Evolutionary conservation across 176 grass and related monocot genomes (phyloP), one percentile per base, ranked within the genome.

Genomic region (Cenchrus purpureus): DNA sequence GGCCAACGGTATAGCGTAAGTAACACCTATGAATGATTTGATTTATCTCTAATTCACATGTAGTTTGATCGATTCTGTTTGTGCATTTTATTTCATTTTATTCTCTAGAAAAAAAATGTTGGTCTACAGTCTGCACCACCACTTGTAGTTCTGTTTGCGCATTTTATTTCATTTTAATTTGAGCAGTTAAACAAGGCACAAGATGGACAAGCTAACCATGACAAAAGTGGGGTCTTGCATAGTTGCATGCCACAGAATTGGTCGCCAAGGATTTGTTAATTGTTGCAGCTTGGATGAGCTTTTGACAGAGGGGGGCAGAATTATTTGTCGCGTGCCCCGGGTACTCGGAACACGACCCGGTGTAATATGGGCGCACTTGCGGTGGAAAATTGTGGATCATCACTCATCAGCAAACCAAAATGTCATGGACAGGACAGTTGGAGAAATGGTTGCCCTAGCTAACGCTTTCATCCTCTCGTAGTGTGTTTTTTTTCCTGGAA

Each of bases 161-260:
- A 32, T 32, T 32, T 32, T 32, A 32, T 32, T 32, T 32, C 31
- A 32, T 32, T 32, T 40, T 40, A 40, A 4, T 40, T 40, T 40
- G 37, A 40, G 37, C 37, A 25, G 11, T 22, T 25, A 48, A n/a
- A 48, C 20, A 29, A 15, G 13, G 11, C 12, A 13, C 45, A 73
- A 10, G 12, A 50, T 20, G 51, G 7, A 9, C 5, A 46, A 46
- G 45, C 4, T 40, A 5, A 20, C 44, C 69, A 43, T 52, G 70
- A 73, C 46, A 73, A 73, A 52, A 52, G 25, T 52, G 12, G 2
- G 70, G 70, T 73, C 71, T 51, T 17, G 71, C 71, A 31, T 73
- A 16, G 46, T 73, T 73, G 6, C 70, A 53, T 52, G 48, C 71
- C 71, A 16, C 25, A 2, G 49, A 73, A 73, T 8, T 14, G 71